Base-by-base conservation (phyloP, 495 filamentous ascomycete species). In the Aspergillus nidulans region DNA sequence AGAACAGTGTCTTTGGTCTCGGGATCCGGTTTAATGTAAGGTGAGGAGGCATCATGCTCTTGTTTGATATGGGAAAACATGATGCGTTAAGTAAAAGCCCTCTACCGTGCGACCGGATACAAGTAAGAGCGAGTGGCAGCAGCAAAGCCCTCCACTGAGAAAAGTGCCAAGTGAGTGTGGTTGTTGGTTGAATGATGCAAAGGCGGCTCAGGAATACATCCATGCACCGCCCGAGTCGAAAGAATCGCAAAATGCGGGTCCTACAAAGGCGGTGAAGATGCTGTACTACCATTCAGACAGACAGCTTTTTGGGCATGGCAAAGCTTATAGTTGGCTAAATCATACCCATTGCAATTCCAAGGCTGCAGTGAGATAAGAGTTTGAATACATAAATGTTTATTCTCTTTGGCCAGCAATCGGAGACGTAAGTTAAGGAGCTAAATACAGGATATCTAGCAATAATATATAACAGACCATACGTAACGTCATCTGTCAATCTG, bases 1-100 rank as follows among this genome's bases (percentile, higher is more conserved):
- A 88, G 82, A 28, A 85, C 77, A 8, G 66, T 55, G 55, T 76
- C 80, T 49, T 74, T 73, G 49, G 71, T 76, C 39, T 90, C 88
- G 4, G 81, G 79, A 36, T 92, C 89, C 16, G 78, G 65, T 68
- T 92, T 92, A 74, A 91, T 80, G 54, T 70, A 68, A 45, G 66
- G 65, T 19, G 68, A 55, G 50, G 67, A 58, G 45, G 68, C 65
- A 47, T 74, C 74, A 39, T 69, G 68, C 49, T 71, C 68, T 47
- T 63, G 68, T 49, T 77, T 76, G 67, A 76, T 49, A 51, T 71
- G 69, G 39, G 72, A 43, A 41, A 58, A 60, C 65, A 68, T 68
- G 55, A 55, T 54, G 13, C 21, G 24, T 6, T 16, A 43, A 16
- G n/a, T 30, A 18, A 2, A 24, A 32, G 40, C 16, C 9, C 25